Base-by-base conservation (phyloP, 129 eudicot genomes). In the Smallanthus sonchifolius region DNA sequence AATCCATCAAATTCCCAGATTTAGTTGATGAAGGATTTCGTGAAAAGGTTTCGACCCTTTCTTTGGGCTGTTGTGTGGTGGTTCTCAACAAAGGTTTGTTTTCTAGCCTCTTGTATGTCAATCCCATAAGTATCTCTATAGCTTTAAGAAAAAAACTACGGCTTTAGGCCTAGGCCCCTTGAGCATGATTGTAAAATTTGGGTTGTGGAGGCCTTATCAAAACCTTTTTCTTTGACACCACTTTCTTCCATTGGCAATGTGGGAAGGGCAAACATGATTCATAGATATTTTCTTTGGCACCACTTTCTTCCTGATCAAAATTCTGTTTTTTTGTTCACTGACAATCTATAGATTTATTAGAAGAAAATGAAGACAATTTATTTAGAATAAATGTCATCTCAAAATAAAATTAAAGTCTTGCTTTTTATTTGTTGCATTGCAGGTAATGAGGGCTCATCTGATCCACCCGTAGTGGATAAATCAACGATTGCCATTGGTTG, bases 401-500 rank as follows among this genome's bases (percentile, higher is more conserved):
- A 24, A 24, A 24, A 24, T 24, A 24, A 24, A 24, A 24, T 24
- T 10, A 45, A 45, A 45, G 11, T 10, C 11, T 15, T 45, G 15
- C 51, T 10, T 13, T 65, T 30, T 36, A n/a, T 64, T 73, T 62
- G 40, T 80, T 61, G 42, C 37, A 20, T 54, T 37, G 78, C 91
- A 94, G 98, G 77, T 69, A 71, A 71, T 24, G 65, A 77, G 49
- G 63, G 43, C 28, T 65, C 61, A 43, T 70, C 79, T 10, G 88
- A 82, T 52, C 83, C 84, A 17, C 72, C 65, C 36, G 75, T 63
- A 64, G 83, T 81, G 44, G 87, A 86, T 74, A 79, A 84, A 70
- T 83, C 90, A 44, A 80, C 94, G 40, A 84, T 95, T 80, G 96
- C 97, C 17, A 81, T 95, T 67, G 96, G 99, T 65, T 91, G 99